Evolutionary conservation across 1,139 yeast species (phyloP).

Genomic region (Protomyces arabidopsidicola): DNA sequence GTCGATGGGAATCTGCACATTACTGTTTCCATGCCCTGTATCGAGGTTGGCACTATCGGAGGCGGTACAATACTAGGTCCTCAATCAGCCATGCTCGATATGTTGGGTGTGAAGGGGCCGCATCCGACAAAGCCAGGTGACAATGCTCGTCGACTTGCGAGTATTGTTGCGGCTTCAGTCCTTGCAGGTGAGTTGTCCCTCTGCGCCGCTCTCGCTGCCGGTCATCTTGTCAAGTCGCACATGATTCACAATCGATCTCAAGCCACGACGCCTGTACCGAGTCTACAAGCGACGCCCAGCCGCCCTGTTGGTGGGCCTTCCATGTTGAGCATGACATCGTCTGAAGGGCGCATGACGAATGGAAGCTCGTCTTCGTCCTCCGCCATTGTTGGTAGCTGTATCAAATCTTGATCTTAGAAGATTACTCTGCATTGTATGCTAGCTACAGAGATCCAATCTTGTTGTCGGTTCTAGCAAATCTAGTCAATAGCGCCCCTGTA

Average conservation of each 20-base stretch:
- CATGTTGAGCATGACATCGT: constrained; percentile 10
- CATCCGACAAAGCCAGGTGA: constrained; percentile 91
- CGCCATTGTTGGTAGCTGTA: constrained; percentile 16
- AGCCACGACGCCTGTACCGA: constrained; percentile 18
- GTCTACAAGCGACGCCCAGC: background rate
- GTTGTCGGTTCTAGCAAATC: too few species aligned
- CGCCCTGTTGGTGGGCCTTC: background rate
- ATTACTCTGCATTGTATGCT: background rate
- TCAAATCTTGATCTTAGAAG: constrained; percentile 9
- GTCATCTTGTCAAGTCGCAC: constrained; percentile 95
- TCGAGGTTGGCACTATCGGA: constrained; percentile 98
- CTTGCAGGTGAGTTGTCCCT: constrained; percentile 94
- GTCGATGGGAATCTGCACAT: constrained; percentile 73
- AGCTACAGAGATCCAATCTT: too few species aligned
- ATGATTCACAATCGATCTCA: constrained; percentile 79
- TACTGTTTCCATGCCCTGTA: constrained; percentile 96
- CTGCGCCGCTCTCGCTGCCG: constrained; percentile 94
- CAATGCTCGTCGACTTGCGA: constrained; percentile 93
- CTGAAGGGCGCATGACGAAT: background rate
- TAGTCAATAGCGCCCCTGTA: too few species aligned
- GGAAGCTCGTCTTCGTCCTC: constrained; percentile 5
- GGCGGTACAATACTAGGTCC: constrained; percentile 98
- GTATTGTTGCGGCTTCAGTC: constrained; percentile 88
- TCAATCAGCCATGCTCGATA: constrained; percentile 91
- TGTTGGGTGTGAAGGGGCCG: constrained; percentile 93